Conservation (phyloP, 768 basidiomycete species). For the Termitomyces titanicus region DNA sequence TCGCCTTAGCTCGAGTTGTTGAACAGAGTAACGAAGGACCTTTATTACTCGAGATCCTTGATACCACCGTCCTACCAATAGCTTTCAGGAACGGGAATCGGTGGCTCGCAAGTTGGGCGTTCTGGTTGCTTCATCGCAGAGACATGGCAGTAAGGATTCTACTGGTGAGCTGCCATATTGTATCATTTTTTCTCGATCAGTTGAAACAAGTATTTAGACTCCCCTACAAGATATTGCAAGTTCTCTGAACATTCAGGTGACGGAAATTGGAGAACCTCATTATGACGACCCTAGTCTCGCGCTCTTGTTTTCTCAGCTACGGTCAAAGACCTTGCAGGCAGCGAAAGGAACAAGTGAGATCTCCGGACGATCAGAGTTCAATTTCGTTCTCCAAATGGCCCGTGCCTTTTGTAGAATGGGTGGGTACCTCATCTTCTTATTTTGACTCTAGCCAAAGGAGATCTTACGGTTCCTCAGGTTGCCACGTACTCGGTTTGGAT, state of each 20-base stretch:
- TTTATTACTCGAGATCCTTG: conserved; percentile 65
- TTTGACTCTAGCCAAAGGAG: background rate
- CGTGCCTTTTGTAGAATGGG: conserved; percentile 95
- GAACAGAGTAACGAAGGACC: conserved; percentile 84
- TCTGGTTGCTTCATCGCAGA: conserved; percentile 86
- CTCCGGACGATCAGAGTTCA: conserved; percentile 84
- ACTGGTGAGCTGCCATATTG: conserved; percentile 50
- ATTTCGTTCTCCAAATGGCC: conserved; percentile 93
- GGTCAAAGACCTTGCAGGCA: conserved; percentile 88
- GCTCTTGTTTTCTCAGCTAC: conserved; percentile 84
- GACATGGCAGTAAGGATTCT: conserved; percentile 90
- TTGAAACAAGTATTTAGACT: conserved; percentile 40
- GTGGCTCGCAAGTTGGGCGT: conserved; percentile 94
- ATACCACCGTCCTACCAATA: conserved; percentile 71
- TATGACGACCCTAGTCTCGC: conserved; percentile 95
- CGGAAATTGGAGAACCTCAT: conserved; percentile 76
- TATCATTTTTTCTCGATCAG: background rate
- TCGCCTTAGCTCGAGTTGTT: conserved; percentile 80
- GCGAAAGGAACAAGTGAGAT: conserved; percentile 92
- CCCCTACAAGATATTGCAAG: conserved; percentile 72
- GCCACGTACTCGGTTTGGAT: conserved; percentile 87
- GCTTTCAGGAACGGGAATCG: conserved; percentile 88
- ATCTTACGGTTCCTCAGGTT: conserved; percentile 49
- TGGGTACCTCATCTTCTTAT: conserved; percentile 31
- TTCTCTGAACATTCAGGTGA: conserved; percentile 48